phyloP scores from a whole-genome alignment of 257 asterid genomes.

The Nicotiana noctiflora region DNA sequence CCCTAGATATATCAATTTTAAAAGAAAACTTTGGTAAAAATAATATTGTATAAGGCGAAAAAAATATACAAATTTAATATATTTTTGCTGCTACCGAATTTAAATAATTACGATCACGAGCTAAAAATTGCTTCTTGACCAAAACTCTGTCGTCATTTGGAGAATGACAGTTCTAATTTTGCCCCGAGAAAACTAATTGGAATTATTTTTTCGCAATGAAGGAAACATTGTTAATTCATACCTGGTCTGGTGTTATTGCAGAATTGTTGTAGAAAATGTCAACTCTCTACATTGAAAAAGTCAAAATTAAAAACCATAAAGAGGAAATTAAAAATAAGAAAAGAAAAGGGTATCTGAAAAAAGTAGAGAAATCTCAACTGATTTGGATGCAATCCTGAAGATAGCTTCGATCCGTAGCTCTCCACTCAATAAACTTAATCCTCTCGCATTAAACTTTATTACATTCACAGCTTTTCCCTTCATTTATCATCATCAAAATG shows the following conservation, averaged over 20 bases:
- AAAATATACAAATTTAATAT: no score
- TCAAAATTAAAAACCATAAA: not conserved
- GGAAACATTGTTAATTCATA: conserved; percentile 8
- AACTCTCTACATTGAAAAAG: conserved; percentile 49
- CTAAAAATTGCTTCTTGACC: no score
- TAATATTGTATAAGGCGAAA: no score
- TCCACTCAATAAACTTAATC: conserved; percentile 65
- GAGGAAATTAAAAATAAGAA: not conserved
- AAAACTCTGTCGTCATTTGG: no score
- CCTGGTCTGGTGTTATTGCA: conserved; percentile 75
- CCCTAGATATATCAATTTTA: no score
- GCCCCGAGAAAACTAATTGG: not conserved
- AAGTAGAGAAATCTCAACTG: conserved; percentile 42
- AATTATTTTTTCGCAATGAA: not conserved
- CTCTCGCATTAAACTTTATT: conserved; percentile 76
- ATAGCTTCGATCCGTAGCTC: conserved; percentile 67
- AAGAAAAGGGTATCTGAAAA: not conserved
- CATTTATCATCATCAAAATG: conserved; percentile 34
- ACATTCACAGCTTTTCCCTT: conserved; percentile 92
- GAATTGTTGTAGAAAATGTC: conserved; percentile 59
- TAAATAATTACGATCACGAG: no score
- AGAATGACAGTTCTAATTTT: not conserved
- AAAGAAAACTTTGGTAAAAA: no score
- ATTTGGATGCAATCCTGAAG: conserved; percentile 59
- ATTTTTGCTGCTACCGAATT: no score